These are phyloP conservation scores for Mucor indicus DNA, from an alignment of 371 early-diverging fungal species.

Conservation along the genomic window DNA sequence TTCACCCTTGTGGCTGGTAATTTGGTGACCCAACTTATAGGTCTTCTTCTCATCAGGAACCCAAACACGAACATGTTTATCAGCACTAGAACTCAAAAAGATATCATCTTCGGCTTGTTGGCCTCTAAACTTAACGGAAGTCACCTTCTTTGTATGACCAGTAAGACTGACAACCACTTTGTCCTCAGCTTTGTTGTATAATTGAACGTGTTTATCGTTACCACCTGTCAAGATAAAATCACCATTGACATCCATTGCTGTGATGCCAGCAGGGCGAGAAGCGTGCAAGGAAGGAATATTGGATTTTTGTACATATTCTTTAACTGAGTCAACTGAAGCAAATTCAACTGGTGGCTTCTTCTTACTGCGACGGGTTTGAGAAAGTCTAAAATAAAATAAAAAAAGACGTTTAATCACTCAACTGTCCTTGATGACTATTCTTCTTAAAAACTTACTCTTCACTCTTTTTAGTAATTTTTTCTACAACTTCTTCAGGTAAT, in stretches of 20 bases:
- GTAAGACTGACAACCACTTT: slow-evolving; percentile 71
- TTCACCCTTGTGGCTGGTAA: slow-evolving; percentile 68
- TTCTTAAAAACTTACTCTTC: slow-evolving; percentile 43
- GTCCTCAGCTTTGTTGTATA: slow-evolving; percentile 63
- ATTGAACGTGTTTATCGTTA: slow-evolving; percentile 73
- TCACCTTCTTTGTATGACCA: slow-evolving; percentile 81
- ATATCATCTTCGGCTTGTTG: slow-evolving; percentile 44
- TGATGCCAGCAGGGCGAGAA: slow-evolving; percentile 75
- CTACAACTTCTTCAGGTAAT: slow-evolving; percentile 51
- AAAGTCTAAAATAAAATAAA: slow-evolving; percentile 35
- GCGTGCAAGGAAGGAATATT: slow-evolving; percentile 71
- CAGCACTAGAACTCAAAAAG: slow-evolving; percentile 75
- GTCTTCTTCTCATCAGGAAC: slow-evolving; percentile 33
- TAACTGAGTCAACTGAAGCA: slow-evolving; percentile 65
- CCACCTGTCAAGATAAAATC: slow-evolving; percentile 79
- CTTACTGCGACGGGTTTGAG: slow-evolving; percentile 72
- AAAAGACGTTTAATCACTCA: background rate
- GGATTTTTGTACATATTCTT: slow-evolving; percentile 51
- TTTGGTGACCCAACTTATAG: slow-evolving; percentile 56
- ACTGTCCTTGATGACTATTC: background rate
- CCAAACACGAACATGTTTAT: slow-evolving; percentile 84
- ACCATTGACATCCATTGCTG: slow-evolving; percentile 65
- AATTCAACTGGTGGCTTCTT: slow-evolving; percentile 80
- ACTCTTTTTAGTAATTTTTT: slow-evolving; percentile 59
- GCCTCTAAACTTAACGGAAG: slow-evolving; percentile 66